Base-by-base conservation (phyloP, 2,329 filamentous ascomycete genomes). In the Pseudopyricularia cyperi region DNA sequence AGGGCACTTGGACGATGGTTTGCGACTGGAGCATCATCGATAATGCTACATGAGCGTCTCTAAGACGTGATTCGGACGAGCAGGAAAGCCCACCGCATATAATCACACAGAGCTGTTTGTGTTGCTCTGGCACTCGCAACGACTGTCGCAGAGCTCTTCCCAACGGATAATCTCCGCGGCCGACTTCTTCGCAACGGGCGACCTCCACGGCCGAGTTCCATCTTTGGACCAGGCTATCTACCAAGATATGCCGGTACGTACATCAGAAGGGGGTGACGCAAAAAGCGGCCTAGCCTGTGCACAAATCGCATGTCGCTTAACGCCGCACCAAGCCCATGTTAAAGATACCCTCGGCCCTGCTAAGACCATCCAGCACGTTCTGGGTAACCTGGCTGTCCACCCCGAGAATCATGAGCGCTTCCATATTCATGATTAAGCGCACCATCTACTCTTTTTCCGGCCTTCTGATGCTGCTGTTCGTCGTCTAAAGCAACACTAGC, bases 331-430 rank as follows among this genome's bases (percentile, higher is more conserved):
- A 57, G 55, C 73, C 77, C 47, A 80, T 76, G 57, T 77, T 65
- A 53, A 81, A 61, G 46, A 81, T 77, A 5, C 77, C 77, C 56
- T 77, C 72, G 0, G 71, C 67, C 50, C 62, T 67, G 26, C 65
- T 66, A 59, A 81, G 60, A 19, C 73, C 74, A 5, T 68, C 67
- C 46, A 79, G 57, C 5, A 80, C 71, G 33, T 79, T 74, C 52
- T 75, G 74, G 0, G 74, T 75, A 17, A 89, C 80, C 3, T 74
- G 71, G 2, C 79, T 77, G 60, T 85, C 82, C 9, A 91, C 80
- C 1, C 87, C 85, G 50, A 91, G 59, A 59, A 91, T 90, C 87
- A 91, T 91, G 57, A 91, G 66, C 9, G 87, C 87, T 67, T 91
- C n/a, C 87, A 44, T 82, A 79, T 48, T 65, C 69, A 28, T 64